Evolutionary conservation across 495 filamentous ascomycete species (phyloP).

Genomic region (Penicillium egyptiacum): DNA sequence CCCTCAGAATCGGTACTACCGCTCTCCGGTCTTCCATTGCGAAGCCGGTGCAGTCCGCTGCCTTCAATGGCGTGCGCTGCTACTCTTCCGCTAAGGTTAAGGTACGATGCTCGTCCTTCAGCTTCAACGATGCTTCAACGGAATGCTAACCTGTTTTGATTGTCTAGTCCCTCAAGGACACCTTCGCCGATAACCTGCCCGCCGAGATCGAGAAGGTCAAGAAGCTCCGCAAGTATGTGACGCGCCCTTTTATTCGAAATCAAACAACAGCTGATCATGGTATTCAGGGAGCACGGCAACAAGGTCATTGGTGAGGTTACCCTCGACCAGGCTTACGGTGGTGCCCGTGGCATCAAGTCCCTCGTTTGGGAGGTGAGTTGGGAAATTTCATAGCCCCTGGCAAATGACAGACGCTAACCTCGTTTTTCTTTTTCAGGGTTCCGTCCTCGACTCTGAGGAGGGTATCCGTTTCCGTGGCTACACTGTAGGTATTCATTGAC

Average conservation of each 20-base stretch:
- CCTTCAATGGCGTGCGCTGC: slow-evolving; percentile 79
- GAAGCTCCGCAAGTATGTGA: slow-evolving; percentile 84
- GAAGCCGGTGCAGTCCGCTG: slow-evolving; percentile 62
- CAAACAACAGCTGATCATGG: slow-evolving; percentile 20
- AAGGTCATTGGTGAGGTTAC: slow-evolving; percentile 97
- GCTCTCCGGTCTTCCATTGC: slow-evolving; percentile 70
- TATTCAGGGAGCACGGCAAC: slow-evolving; percentile 78
- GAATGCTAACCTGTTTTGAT: slow-evolving; percentile 21
- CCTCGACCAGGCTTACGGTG: slow-evolving; percentile 98
- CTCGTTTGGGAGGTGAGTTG: slow-evolving; percentile 85
- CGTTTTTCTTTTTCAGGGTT: slow-evolving; percentile 56
- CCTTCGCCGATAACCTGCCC: slow-evolving; percentile 92
- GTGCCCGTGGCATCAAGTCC: slow-evolving; percentile 97
- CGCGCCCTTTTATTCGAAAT: slow-evolving; percentile 4
- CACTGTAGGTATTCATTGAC: slow-evolving; percentile 57
- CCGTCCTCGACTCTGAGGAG: slow-evolving; percentile 96
- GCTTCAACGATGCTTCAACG: slow-evolving; percentile 17
- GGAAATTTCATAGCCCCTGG: slow-evolving; percentile 5
- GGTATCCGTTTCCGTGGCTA: slow-evolving; percentile 98
- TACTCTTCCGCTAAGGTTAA: slow-evolving; percentile 86
- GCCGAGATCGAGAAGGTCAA: slow-evolving; percentile 99
- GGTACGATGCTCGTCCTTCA: slow-evolving; percentile 49
- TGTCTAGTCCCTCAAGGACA: slow-evolving; percentile 89
- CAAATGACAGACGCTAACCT: slow-evolving; percentile 9
- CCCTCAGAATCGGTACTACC: slow-evolving; percentile 72